A percentile compares a stretch with the other conserved stretches of the same genome.
Conservation (phyloP, 768 basidiomycete genomes). For the Mycena indigotica region DNA sequence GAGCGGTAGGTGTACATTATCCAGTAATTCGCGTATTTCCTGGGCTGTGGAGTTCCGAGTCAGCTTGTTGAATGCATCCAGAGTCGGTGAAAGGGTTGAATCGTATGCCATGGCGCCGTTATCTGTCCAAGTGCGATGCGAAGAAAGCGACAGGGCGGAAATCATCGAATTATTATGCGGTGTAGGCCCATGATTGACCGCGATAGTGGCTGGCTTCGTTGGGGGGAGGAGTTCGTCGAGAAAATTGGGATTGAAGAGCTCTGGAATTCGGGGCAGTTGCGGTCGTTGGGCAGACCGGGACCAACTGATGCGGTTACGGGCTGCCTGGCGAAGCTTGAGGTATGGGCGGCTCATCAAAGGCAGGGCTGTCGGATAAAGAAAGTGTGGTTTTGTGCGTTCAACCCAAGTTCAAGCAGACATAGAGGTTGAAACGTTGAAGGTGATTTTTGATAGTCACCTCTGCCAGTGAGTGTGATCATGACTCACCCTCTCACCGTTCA, state of each 20-base stretch:
- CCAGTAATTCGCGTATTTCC: constrained; percentile 39
- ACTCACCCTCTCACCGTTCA: too few species aligned
- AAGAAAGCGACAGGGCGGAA: constrained; percentile 46
- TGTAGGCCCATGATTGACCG: neutral
- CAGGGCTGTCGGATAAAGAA: too few species aligned
- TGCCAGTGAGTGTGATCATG: too few species aligned
- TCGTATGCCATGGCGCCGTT: constrained; percentile 54
- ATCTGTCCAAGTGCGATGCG: constrained; percentile 48
- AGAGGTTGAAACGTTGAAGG: too few species aligned
- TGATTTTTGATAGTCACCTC: too few species aligned
- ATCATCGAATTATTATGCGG: constrained; percentile 51
- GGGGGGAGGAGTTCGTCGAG: constrained; percentile 58
- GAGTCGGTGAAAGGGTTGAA: constrained; percentile 52
- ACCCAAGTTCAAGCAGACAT: too few species aligned
- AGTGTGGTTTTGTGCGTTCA: too few species aligned
- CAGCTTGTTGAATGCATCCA: constrained; percentile 61
- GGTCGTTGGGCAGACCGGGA: constrained; percentile 44
- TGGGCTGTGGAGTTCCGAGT: constrained; percentile 24
- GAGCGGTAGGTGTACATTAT: too few species aligned
- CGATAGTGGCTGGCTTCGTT: neutral
- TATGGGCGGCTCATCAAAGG: neutral
- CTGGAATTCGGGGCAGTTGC: constrained; percentile 57
- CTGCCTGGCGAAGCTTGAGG: neutral
- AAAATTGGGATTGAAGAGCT: constrained; percentile 58
- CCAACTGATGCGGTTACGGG: neutral